Base-by-base conservation (phyloP, 306 rosid genomes). In the Betula pendula region DNA sequence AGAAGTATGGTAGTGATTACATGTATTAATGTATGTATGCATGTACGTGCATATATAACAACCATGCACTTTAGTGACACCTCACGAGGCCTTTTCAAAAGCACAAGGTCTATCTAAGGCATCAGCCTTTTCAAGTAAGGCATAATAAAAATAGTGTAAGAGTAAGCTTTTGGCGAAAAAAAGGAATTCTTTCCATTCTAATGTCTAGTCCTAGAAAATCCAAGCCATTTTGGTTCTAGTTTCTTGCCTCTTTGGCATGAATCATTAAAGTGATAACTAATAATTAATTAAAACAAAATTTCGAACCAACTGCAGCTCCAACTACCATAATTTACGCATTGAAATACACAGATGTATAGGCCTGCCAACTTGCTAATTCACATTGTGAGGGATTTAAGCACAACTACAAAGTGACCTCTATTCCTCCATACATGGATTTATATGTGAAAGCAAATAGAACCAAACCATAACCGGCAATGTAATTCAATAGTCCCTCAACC, bases 41-140 rank as follows among this genome's bases (percentile, higher is more conserved):
- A 12, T 56, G 42, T 38, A 38, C 1, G 42, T 38, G 42, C 42
- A 38, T 38, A 38, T 56, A 24, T 50, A 22, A 25, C 35, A 58
- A 25, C 65, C 31, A 22, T 25, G 14, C 17, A 13, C 42, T 13
- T 47, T 13, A 47, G 51, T 13, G 17, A 47, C 19, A 17, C 12
- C 19, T 58, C 33, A 25, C 0, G 7, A 24, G 33, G 33, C 33
- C 35, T 58, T 58, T 58, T n/a, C n/a, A 1, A 17, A 58, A 58
- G 33, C 33, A 24, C 35, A 58, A 25, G 65, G 16, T 22, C 14
- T 52, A 52, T 20, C 59, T 58, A 58, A 25, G 35, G 65, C 35
- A 58, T 58, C 65, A 58, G 35, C 33, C 24, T 58, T 56, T 58
- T 58, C 65, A 58, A 58, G 24, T n/a, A n/a, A n/a, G n/a, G n/a